Base-by-base conservation (phyloP, 2,329 filamentous ascomycete genomes). In the Fusarium citri region DNA sequence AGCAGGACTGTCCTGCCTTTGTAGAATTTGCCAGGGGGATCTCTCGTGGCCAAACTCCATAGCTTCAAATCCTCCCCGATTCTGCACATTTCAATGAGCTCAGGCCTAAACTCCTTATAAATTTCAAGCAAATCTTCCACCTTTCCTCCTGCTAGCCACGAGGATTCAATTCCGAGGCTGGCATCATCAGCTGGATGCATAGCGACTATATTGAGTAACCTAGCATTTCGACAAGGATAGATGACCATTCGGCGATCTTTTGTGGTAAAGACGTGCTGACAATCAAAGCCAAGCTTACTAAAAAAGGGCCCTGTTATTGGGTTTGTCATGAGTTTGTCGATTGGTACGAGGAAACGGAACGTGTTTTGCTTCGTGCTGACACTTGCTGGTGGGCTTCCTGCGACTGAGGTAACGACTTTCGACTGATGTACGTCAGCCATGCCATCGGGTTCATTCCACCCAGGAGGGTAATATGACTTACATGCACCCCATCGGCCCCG, bases 401-500 rank as follows among this genome's bases (percentile, higher is more conserved):
- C 46, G 8, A 61, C 58, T 9, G 53, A 22, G 14, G 26, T 23
- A 20, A 58, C 53, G 3, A 61, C 53, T 9, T 45, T 61, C 10
- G 58, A 61, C 58, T 61, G 8, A 2, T 28, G 4, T 10, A 28
- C 26, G 26, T 28, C 26, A 28, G 26, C 10, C 26, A 28, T 28
- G 10, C 26, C 26, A 28, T 28, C 26, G 10, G 26, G 10, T 28
- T 5, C 5, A 28, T 10, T 28, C 26, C 26, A 28, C 10, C 26
- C 10, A 28, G 3, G 26, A 28, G 10, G 26, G 26, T 28, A 18
- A 34, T 26, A 8, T 6, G 0, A 12, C 53, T 12, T 26, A 61
- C 58, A 16, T 61, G 58, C 11, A 61, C 58, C 12, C 58, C 58
- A 18, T 61, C 58, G 8, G 58, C 58, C 23, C 54, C 58, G 8